These are phyloP conservation scores for Phaeosphaeriaceae sp. DNA, from an alignment of 2,329 filamentous ascomycete species.

Conservation along the genomic window DNA sequence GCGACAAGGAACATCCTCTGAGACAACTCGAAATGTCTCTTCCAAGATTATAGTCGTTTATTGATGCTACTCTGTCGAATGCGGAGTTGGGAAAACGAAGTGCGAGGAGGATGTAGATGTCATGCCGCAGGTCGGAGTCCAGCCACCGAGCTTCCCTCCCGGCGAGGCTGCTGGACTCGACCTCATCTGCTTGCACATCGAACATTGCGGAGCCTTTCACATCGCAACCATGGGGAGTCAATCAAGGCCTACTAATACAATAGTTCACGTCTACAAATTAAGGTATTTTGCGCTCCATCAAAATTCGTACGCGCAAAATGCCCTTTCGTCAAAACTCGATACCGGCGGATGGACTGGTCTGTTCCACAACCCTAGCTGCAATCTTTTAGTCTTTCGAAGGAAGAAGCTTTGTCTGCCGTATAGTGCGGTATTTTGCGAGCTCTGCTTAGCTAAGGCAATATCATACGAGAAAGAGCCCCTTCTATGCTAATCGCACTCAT, in stretches of 20 bases:
- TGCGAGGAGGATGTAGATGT: not conserved
- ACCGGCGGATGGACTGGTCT: too few species aligned
- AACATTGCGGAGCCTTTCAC: not conserved
- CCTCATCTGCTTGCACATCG: not conserved
- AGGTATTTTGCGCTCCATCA: not conserved
- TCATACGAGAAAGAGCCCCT: too few species aligned
- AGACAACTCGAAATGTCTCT: not conserved
- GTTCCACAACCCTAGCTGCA: too few species aligned
- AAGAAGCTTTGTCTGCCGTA: too few species aligned
- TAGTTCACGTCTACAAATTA: not conserved
- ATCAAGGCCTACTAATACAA: not conserved
- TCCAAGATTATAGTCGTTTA: not conserved
- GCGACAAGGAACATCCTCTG: conserved; percentile 21
- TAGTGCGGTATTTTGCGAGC: too few species aligned
- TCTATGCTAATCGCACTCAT: too few species aligned
- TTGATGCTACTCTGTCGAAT: not conserved
- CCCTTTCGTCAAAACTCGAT: too few species aligned
- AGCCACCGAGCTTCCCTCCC: not conserved
- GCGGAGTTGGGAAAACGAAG: not conserved
- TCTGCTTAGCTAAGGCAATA: too few species aligned
- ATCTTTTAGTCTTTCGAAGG: too few species aligned
- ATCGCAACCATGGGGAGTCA: not conserved
- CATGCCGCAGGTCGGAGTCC: not conserved
- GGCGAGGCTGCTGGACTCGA: not conserved
- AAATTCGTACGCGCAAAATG: not conserved